Evolutionary conservation across 352 stramenopile genomes (phyloP), one percentile per base, ranked within the genome.

Genomic region (Phytophthora crassamura): DNA sequence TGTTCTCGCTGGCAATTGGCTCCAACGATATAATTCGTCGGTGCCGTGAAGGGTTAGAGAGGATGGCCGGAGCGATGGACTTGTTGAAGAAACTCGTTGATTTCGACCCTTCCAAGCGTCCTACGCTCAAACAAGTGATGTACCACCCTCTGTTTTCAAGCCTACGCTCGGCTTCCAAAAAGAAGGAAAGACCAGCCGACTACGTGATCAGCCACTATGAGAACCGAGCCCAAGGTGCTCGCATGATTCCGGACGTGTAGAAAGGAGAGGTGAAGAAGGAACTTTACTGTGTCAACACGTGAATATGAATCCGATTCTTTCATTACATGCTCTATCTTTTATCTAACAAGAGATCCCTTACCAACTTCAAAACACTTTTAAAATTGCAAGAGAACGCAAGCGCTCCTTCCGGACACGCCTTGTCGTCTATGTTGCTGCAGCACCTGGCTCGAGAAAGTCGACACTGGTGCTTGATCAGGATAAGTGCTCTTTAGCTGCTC

Each of bases 91-190:
- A 72, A 32, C 58, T 95, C 12, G 74, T 94, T 39, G 53, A 82
- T 7, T 94, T 94, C 55, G 54, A 92, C 50, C 84, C 87, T 7
- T 63, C 52, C 1, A 53, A 80, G 36, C 79, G 87, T 12, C 87
- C 84, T 20, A 93, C 77, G 8, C 74, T 94, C 53, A 91, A 90
- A 48, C 68, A 78, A 39, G 76, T 89, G 43, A 63, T 95, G 51
- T 72, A 74, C 34, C 66, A 90, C 33, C 69, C 80, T 2, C 52
- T 93, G 8, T 94, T 95, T 69, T 69, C 69, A 39, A 58, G 57
- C 8, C 65, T 90, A n/a, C 75, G 57, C 11, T 51, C 42, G 14
- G 16, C 41, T 43, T 39, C 58, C 43, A 47, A 25, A 16, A 49
- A 36, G 16, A 67, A 33, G 7, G 35, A 41, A n/a, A 25, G 7